Evolutionary conservation across 371 early-diverging fungal genomes (phyloP).

Genomic region (Umbelopsis sp.): DNA sequence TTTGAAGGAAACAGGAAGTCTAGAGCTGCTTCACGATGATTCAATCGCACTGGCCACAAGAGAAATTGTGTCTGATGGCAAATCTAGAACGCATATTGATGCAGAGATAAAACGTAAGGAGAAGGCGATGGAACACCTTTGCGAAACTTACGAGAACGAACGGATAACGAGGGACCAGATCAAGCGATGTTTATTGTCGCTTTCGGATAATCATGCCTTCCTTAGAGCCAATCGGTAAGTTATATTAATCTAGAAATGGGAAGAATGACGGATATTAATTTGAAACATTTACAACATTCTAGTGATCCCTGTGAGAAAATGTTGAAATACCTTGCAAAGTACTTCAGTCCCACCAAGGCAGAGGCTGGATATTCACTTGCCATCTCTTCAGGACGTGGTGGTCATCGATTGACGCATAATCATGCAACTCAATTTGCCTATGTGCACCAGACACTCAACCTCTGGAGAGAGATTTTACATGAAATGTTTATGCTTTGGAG

Average conservation of each 20-base stretch:
- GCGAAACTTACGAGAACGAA: constrained; percentile 73
- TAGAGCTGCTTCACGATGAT: constrained; percentile 79
- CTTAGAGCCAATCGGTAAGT: constrained; percentile 77
- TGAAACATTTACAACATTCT: constrained; percentile 19
- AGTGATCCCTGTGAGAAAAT: constrained; percentile 96
- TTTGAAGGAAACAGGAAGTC: constrained; percentile 66
- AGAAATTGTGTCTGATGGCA: constrained; percentile 87
- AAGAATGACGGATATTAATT: too few species aligned
- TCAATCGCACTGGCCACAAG: constrained; percentile 82
- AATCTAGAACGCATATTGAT: constrained; percentile 77
- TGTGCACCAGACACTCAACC: constrained; percentile 89
- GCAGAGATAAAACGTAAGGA: constrained; percentile 90
- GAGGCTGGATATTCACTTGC: constrained; percentile 74
- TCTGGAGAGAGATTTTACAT: constrained; percentile 95
- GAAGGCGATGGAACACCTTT: constrained; percentile 83
- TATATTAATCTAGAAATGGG: too few species aligned
- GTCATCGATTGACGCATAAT: constrained; percentile 90
- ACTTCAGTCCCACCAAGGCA: constrained; percentile 66
- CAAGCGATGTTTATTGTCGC: constrained; percentile 87
- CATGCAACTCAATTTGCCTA: constrained; percentile 93
- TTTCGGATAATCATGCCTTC: constrained; percentile 97
- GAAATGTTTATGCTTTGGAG: constrained; percentile 97
- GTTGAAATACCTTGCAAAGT: constrained; percentile 71
- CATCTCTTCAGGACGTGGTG: constrained; percentile 80
- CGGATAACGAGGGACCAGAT: constrained; percentile 71